These are phyloP conservation scores for Spizellomyces punctatus DNA, from an alignment of 192 early-diverging fungal species.

Conservation along the genomic window DNA sequence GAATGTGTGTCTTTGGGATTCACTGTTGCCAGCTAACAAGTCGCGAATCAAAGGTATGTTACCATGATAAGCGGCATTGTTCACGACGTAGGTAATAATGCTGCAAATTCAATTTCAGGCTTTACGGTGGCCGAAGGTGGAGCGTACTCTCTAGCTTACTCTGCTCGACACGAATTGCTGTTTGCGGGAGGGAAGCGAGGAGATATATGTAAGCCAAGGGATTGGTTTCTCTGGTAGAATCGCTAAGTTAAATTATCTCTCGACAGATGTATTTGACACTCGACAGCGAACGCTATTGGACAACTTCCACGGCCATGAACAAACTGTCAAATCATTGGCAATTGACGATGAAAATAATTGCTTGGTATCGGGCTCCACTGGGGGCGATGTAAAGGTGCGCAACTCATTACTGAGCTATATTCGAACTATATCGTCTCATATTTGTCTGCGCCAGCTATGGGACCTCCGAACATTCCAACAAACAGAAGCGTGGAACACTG, in stretches of 20 bases:
- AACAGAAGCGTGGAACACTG: conserved; percentile 48
- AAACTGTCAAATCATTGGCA: conserved; percentile 64
- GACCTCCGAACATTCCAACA: conserved; percentile 32
- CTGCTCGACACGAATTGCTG: conserved; percentile 59
- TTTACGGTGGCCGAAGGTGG: conserved; percentile 66
- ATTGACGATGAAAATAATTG: conserved; percentile 61
- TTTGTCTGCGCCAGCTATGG: conserved; percentile 17
- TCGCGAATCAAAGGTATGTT: conserved; percentile 52
- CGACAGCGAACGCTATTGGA: conserved; percentile 67
- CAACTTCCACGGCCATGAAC: conserved; percentile 69
- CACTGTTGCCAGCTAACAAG: conserved; percentile 67
- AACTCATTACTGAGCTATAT: not conserved
- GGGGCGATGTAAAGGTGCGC: conserved; percentile 51
- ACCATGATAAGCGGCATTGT: not conserved
- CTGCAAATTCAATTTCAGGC: conserved; percentile 22
- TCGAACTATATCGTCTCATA: not conserved
- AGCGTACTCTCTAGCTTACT: conserved; percentile 68
- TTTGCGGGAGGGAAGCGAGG: conserved; percentile 76
- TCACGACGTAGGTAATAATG: not conserved
- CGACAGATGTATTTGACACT: conserved; percentile 70
- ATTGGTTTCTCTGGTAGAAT: not conserved
- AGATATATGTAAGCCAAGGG: conserved; percentile 63
- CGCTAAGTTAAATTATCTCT: not conserved
- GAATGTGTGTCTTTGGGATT: conserved; percentile 79
- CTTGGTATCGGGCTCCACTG: conserved; percentile 68